Conservation (phyloP, 2,329 filamentous ascomycete genomes). For the Chalaropsis thielavioides region DNA sequence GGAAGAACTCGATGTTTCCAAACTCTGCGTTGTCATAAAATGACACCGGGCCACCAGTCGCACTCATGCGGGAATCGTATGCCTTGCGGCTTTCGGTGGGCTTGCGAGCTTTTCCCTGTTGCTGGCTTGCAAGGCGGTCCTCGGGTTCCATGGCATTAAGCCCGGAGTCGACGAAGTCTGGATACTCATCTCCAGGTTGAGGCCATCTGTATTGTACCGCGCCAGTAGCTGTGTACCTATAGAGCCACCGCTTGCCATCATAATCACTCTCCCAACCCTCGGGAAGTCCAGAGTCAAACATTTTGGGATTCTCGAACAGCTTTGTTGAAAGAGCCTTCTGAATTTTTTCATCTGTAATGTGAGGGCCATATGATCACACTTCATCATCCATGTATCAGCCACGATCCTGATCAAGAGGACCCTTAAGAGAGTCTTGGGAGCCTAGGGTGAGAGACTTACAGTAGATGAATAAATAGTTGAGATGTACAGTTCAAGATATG, state of each 20-base stretch:
- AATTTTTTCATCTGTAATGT: background rate
- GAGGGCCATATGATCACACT: background rate
- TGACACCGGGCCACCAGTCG: conserved; percentile 19
- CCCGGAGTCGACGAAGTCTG: conserved; percentile 31
- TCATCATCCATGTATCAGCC: background rate
- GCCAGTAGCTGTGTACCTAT: conserved; percentile 40
- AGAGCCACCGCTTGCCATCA: conserved; percentile 44
- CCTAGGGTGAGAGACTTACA: background rate
- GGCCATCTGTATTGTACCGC: conserved; percentile 43
- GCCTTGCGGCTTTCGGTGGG: conserved; percentile 24
- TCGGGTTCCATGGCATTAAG: conserved; percentile 33
- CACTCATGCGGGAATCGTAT: conserved; percentile 18
- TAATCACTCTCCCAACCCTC: conserved; percentile 44
- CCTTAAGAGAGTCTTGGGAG: too few relatives aligned
- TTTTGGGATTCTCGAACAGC: conserved; percentile 21
- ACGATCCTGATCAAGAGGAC: background rate
- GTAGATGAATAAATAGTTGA: background rate
- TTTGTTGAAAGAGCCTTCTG: background rate
- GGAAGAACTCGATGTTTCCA: conserved; percentile 30
- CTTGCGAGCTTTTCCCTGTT: conserved; percentile 24
- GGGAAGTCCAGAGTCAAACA: conserved; percentile 30
- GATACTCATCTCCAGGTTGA: conserved; percentile 42
- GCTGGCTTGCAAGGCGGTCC: conserved; percentile 38
- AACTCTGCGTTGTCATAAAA: conserved; percentile 25
- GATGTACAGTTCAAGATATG: background rate